These are phyloP conservation scores for Plasmodium malariae DNA, from an alignment of 169 alveolate species.

Conservation along the genomic window DNA sequence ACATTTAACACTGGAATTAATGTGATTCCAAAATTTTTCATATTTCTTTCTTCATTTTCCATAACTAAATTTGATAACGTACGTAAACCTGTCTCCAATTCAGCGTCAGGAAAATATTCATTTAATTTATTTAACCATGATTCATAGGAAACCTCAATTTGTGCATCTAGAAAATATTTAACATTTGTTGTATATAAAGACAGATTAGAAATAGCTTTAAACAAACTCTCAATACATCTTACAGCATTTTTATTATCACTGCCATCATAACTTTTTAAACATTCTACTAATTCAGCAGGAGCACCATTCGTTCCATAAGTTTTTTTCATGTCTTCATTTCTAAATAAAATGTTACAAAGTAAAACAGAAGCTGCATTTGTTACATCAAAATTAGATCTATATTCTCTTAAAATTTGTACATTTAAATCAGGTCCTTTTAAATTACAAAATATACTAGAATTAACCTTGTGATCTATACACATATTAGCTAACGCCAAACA, in stretches of 20 bases:
- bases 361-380: slow-evolving; percentile 91
- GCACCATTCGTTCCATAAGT: slow-evolving; percentile 90
- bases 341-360: slow-evolving; percentile 90
- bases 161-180: slow-evolving; percentile 84
- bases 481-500: slow-evolving; percentile 93
- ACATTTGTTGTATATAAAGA: slow-evolving; percentile 90
- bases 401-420: slow-evolving; percentile 85
- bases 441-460: slow-evolving; percentile 85
- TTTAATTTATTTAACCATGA: slow-evolving; percentile 85
- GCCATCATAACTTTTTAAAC: slow-evolving; percentile 86
- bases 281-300: slow-evolving; percentile 91
- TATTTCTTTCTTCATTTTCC: slow-evolving; percentile 91
- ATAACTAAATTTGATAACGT: slow-evolving; percentile 91
- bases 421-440: slow-evolving; percentile 91
- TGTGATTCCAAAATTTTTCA: slow-evolving; percentile 89
- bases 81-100: slow-evolving; percentile 89
- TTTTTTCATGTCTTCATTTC: slow-evolving; percentile 90
- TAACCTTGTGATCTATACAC: slow-evolving; percentile 89
- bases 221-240: slow-evolving; percentile 89
- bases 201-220: slow-evolving; percentile 91
- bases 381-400: slow-evolving; percentile 88
- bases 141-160: slow-evolving; percentile 83
- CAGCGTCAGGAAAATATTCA: slow-evolving; percentile 84
- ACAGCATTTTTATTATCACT: slow-evolving; percentile 86
- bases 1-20: slow-evolving; percentile 86